These are phyloP conservation scores for Apiotrichum gracile DNA, from an alignment of 1,284 basidiomycete genomes.

Conservation along the genomic window DNA sequence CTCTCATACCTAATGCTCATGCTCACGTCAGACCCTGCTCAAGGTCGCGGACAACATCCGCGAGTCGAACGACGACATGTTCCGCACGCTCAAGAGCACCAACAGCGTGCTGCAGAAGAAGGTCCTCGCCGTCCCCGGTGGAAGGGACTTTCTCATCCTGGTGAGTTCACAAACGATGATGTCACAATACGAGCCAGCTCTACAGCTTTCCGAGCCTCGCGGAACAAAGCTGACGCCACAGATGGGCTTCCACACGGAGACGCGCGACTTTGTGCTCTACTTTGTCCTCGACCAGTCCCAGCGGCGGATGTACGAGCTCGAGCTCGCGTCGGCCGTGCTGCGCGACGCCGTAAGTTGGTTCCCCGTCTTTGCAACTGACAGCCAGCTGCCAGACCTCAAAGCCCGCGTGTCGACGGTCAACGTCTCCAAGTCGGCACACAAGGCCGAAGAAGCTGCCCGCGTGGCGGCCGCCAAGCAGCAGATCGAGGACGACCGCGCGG, in stretches of 20 bases:
- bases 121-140: slow-evolving; percentile 34
- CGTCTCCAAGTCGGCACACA: slow-evolving; percentile 13
- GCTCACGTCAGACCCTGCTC: slow-evolving; percentile 33
- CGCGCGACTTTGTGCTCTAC: slow-evolving; percentile 26
- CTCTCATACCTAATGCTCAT: not conserved
- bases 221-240: slow-evolving; percentile 9
- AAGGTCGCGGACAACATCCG: slow-evolving; percentile 42
- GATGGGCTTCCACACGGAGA: slow-evolving; percentile 42
- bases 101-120: slow-evolving; percentile 36
- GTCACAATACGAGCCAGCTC: not conserved
- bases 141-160: slow-evolving; percentile 40
- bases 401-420: slow-evolving; percentile 10
- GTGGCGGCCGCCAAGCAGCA: slow-evolving; percentile 28
- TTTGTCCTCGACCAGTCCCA: slow-evolving; percentile 30
- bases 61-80: slow-evolving; percentile 34
- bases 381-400: slow-evolving; percentile 22
- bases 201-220: not conserved
- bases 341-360: slow-evolving; percentile 29
- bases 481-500: slow-evolving; percentile 39
- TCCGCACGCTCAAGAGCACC: slow-evolving; percentile 29
- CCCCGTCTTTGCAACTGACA: not conserved
- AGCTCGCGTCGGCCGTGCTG: slow-evolving; percentile 30
- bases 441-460: slow-evolving; percentile 31
- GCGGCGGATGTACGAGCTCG: slow-evolving; percentile 32
- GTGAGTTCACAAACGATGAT: slow-evolving; percentile 21